These are phyloP conservation scores for Juncus inflexus DNA, from an alignment of 176 grass and related monocot species.

Conservation along the genomic window DNA sequence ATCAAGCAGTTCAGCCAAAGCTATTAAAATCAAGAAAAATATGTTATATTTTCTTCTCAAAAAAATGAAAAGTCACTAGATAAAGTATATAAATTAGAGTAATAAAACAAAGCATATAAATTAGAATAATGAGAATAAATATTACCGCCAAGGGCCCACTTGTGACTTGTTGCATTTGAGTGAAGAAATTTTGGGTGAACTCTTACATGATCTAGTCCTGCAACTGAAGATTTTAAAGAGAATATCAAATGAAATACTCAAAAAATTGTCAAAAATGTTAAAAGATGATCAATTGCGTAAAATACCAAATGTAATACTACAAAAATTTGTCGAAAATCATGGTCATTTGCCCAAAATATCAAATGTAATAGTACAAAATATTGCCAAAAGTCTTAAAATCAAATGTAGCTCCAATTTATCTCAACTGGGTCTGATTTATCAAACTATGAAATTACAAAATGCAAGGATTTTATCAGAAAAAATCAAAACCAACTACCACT, in stretches of 20 bases:
- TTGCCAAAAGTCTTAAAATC: too few species aligned
- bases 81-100: not conserved
- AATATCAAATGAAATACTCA: not conserved
- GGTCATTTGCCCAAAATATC: too few species aligned
- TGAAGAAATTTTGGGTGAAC: slow-evolving; percentile 95
- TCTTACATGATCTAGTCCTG: slow-evolving; percentile 83
- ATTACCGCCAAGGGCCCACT: slow-evolving; percentile 94
- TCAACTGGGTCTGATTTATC: not conserved
- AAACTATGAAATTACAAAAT: not conserved
- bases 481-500: slow-evolving; percentile 5
- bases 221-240: slow-evolving; percentile 38
- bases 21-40: slow-evolving; percentile 47
- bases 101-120: not conserved
- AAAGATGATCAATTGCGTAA: not conserved
- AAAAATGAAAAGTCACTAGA: slow-evolving; percentile 13
- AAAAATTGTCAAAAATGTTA: slow-evolving; percentile 2
- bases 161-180: slow-evolving; percentile 99
- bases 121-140: not conserved
- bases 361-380: too few species aligned
- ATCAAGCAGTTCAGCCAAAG: slow-evolving; percentile 94
- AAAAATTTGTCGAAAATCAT: not conserved
- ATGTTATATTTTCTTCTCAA: not conserved
- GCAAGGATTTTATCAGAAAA: not conserved
- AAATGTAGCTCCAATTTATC: too few species aligned
- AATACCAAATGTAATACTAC: not conserved